Evolutionary conservation across 495 filamentous ascomycete genomes (phyloP).

Genomic region (Talaromyces nanjingensis): DNA sequence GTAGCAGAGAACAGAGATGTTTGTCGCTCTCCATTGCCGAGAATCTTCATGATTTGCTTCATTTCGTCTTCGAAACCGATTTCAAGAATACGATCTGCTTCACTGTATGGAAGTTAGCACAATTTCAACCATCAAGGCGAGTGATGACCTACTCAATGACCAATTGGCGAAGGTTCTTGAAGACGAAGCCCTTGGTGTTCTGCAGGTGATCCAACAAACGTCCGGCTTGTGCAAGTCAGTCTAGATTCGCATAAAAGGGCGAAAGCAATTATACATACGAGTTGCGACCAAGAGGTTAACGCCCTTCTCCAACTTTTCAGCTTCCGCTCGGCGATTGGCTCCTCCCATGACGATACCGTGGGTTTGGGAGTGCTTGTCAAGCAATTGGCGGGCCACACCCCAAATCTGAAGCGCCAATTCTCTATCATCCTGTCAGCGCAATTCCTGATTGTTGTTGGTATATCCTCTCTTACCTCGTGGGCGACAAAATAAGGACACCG

Average conservation of each 20-base stretch:
- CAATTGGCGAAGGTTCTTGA: slow-evolving; percentile 84
- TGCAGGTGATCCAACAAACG: slow-evolving; percentile 90
- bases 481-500: slow-evolving; percentile 50
- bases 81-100: slow-evolving; percentile 91
- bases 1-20: slow-evolving; percentile 98
- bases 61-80: slow-evolving; percentile 99
- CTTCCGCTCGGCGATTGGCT: slow-evolving; percentile 84
- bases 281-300: slow-evolving; percentile 94
- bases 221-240: slow-evolving; percentile 46
- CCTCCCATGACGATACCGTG: slow-evolving; percentile 95
- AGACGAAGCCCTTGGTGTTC: slow-evolving; percentile 86
- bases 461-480: not conserved
- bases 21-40: slow-evolving; percentile 82
- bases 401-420: slow-evolving; percentile 96
- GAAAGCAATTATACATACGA: not conserved
- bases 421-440: slow-evolving; percentile 32
- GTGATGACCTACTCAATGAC: slow-evolving; percentile 73
- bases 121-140: not conserved
- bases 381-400: slow-evolving; percentile 85
- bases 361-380: slow-evolving; percentile 83
- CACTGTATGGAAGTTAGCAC: slow-evolving; percentile 34
- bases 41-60: slow-evolving; percentile 92
- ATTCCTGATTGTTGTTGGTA: not conserved
- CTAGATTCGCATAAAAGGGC: not conserved
- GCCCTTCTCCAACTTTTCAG: slow-evolving; percentile 88